Evolutionary conservation across 192 early-diverging fungal genomes (phyloP).

Genomic region (Umbelopsis sp.): DNA sequence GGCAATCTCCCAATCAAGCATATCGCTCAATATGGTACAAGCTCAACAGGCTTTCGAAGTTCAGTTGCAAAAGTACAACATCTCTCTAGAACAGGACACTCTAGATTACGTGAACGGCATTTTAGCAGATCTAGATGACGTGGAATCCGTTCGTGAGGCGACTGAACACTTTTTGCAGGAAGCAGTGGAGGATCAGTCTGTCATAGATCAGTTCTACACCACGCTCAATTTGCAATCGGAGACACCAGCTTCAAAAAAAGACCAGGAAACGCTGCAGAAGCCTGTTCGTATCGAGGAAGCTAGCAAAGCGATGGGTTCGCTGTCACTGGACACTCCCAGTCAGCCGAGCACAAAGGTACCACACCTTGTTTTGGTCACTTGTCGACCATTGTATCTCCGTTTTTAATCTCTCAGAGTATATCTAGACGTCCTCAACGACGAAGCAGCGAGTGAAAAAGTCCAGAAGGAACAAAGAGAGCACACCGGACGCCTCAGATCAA

Average conservation of each 20-base stretch:
- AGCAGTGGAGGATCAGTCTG: slow-evolving; percentile 49
- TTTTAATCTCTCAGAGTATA: not conserved
- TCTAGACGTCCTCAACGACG: not conserved
- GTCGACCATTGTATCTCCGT: not conserved
- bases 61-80: slow-evolving; percentile 30
- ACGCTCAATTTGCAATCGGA: not conserved
- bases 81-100: slow-evolving; percentile 51
- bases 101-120: slow-evolving; percentile 50
- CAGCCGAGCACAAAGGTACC: not conserved
- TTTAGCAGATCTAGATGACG: slow-evolving; percentile 40
- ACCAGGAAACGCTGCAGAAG: not conserved
- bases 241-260: not conserved
- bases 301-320: not conserved
- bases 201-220: slow-evolving; percentile 51
- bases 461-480: not conserved
- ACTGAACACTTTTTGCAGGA: slow-evolving; percentile 67
- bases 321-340: not conserved
- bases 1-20: not conserved
- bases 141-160: slow-evolving; percentile 59
- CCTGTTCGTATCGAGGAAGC: not conserved
- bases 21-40: not conserved
- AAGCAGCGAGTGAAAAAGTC: not conserved
- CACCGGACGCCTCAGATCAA: slow-evolving; percentile 1
- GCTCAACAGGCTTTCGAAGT: slow-evolving; percentile 18
- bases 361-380: not conserved